Percentiles rank a stretch among this genome's conserved stretches.
Conservation (phyloP, 2,329 filamentous ascomycete species). For the Metarhizium album region DNA sequence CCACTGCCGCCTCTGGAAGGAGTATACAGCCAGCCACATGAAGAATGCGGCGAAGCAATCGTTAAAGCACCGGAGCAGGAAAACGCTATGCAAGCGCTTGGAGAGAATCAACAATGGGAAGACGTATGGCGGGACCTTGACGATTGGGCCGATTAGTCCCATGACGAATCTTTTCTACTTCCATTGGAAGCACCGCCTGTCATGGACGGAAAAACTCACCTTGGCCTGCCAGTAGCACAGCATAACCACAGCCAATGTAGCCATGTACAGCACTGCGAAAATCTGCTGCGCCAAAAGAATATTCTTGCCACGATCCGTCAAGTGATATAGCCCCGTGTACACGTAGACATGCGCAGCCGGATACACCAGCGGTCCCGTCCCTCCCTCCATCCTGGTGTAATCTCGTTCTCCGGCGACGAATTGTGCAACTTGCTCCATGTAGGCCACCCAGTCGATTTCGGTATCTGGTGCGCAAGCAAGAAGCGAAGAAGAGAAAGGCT, state of each 20-base stretch:
- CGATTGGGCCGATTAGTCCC: background rate
- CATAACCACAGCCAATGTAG: constrained; percentile 66
- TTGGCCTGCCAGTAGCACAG: constrained; percentile 67
- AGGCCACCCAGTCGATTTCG: constrained; percentile 95
- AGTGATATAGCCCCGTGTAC: constrained; percentile 66
- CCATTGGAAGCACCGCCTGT: background rate
- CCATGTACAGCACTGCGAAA: constrained; percentile 71
- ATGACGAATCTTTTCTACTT: no score
- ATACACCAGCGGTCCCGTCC: constrained; percentile 89
- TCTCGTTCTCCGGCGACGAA: constrained; percentile 78
- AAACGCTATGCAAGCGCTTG: constrained; percentile 89
- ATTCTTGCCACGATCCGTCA: constrained; percentile 67
- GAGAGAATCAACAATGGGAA: constrained; percentile 78
- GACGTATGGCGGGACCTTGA: constrained; percentile 71
- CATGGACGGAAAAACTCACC: constrained; percentile 28
- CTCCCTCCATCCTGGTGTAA: constrained; percentile 75
- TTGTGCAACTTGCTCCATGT: constrained; percentile 85
- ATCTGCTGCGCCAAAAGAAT: constrained; percentile 73
- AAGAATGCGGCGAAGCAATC: constrained; percentile 82
- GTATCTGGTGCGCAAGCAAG: constrained; percentile 51
- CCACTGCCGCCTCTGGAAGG: constrained; percentile 67
- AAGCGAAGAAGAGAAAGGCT: background rate
- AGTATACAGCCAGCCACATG: constrained; percentile 70
- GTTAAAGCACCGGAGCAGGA: constrained; percentile 87
- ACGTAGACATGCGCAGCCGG: constrained; percentile 89